Base-by-base conservation (phyloP, 352 stramenopile genomes). In the Phytophthora palmivora region DNA sequence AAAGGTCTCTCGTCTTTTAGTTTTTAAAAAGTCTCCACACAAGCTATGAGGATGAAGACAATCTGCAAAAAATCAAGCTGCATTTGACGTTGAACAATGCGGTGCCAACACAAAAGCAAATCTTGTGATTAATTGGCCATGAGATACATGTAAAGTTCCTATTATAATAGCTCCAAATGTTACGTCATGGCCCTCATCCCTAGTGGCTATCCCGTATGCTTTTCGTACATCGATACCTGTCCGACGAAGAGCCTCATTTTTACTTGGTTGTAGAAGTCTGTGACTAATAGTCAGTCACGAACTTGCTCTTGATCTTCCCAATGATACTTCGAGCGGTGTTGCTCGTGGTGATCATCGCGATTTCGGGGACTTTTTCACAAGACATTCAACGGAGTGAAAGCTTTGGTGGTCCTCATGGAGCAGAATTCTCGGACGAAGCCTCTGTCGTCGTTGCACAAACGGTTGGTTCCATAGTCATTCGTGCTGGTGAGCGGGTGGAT, bases 381-480 rank as follows among this genome's bases (percentile, higher is more conserved):
- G 48, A 47, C 3, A 11, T 65, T 47, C 47, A 59, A 32, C 24
- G 22, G 12, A 59, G 57, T 15, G 48, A 65, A 11, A 65, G 47
- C 21, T 61, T 61, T 14, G 53, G 53, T 30, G 53, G 53, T 14
- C 53, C 53, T 6, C 53, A 61, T n/a, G 53, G 41, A 28, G 45
- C 53, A 4, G 42, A 61, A 26, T 61, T 61, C 19, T 61, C 53
- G 9, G 53, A 61, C n/a, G 42, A 61, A 52, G 41, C 41, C 4
- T 45, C 53, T 7, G 53, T 50, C 11, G 44, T 33, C 7, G 44
- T 34, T 11, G 53, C 18, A 26, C 53, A 61, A 38, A 46, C 30
- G 1, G 22, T 61, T 10, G 21, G 34, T 2, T 56, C 48, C 1
- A 37, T 56, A 7, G 45, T 34, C 9, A 46, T 56, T 38, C 50